Conservation (phyloP, 1,284 basidiomycete genomes). For the Abortiporus biennis region DNA sequence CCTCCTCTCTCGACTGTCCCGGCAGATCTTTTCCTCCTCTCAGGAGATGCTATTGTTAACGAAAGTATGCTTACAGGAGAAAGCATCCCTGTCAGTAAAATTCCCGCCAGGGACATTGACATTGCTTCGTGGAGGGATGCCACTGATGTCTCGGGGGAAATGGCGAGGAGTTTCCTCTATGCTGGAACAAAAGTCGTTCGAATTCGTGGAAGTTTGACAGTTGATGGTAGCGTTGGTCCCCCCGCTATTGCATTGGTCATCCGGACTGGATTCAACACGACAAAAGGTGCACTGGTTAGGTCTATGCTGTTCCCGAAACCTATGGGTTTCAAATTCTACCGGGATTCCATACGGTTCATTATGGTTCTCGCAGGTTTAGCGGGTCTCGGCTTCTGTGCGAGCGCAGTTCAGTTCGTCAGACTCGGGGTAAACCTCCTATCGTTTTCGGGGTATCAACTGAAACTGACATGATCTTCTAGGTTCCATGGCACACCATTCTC, state of each 20-base stretch:
- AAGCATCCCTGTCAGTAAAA: constrained; percentile 90
- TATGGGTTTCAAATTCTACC: constrained; percentile 96
- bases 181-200: constrained; percentile 91
- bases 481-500: constrained; percentile 87
- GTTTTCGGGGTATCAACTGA: constrained; percentile 7
- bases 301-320: constrained; percentile 99
- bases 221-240: constrained; percentile 46
- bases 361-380: constrained; percentile 88
- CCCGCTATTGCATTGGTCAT: constrained; percentile 86
- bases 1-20: constrained; percentile 77
- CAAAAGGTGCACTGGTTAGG: constrained; percentile 92
- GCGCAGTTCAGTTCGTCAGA: constrained; percentile 87
- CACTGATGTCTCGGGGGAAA: constrained; percentile 64
- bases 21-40: constrained; percentile 88
- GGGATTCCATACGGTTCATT: constrained; percentile 97
- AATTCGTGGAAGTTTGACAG: constrained; percentile 59
- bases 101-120: constrained; percentile 70
- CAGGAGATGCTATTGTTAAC: constrained; percentile 96
- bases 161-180: constrained; percentile 86
- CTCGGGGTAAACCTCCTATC: constrained; percentile 59
- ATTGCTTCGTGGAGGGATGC: constrained; percentile 65
- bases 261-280: constrained; percentile 96
- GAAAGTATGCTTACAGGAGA: constrained; percentile 99
- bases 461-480: constrained; percentile 34
- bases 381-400: constrained; percentile 81